These are phyloP conservation scores for Chrysanthemum makinoi DNA, from an alignment of 129 eudicot species.

Conservation along the genomic window DNA sequence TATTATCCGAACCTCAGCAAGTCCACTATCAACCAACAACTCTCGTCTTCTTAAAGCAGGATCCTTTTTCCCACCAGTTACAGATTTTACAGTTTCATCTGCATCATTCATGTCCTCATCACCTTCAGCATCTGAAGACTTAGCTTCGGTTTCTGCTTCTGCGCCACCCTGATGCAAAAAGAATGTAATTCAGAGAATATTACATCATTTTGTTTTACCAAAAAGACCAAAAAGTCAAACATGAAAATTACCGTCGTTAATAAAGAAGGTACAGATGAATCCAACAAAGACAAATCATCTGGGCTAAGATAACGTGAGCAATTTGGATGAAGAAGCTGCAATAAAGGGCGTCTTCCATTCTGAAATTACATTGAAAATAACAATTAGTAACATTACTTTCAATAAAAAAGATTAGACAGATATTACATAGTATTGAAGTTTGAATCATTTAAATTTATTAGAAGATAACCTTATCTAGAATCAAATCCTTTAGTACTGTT, in stretches of 20 bases:
- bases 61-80: constrained; percentile 84
- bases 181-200: neutral
- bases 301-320: constrained; percentile 77
- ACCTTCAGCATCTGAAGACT: constrained; percentile 44
- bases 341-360: constrained; percentile 72
- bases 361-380: constrained; percentile 21
- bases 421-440: too few species aligned
- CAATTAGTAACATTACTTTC: neutral
- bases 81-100: constrained; percentile 28
- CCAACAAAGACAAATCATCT: constrained; percentile 66
- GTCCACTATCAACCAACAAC: constrained; percentile 78
- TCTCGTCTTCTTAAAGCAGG: constrained; percentile 66
- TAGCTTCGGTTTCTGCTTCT: constrained; percentile 24
- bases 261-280: constrained; percentile 63
- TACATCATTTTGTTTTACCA: neutral
- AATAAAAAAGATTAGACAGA: too few species aligned
- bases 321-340: constrained; percentile 90
- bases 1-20: constrained; percentile 86
- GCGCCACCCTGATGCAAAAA: constrained; percentile 39
- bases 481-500: too few species aligned
- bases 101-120: constrained; percentile 40
- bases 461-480: too few species aligned
- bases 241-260: constrained; percentile 46
- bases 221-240: neutral
- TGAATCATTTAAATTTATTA: too few species aligned